These are phyloP conservation scores for Cercis canadensis DNA, from an alignment of 306 rosid species.

Conservation along the genomic window DNA sequence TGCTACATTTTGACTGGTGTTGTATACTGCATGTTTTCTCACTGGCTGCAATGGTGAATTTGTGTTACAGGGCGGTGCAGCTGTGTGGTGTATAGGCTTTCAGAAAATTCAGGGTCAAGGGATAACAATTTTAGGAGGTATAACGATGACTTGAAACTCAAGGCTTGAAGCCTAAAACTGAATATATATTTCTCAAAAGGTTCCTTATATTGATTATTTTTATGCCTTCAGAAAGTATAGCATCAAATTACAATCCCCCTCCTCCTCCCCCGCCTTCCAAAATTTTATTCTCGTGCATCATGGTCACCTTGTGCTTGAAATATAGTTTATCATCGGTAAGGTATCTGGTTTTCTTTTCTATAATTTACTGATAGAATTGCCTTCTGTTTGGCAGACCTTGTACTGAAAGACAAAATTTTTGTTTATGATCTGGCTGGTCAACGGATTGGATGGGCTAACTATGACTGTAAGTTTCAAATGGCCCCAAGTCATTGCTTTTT, in stretches of 20 bases:
- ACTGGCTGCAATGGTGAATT: constrained; percentile 28
- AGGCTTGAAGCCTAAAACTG: not conserved
- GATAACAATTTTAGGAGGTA: constrained; percentile 95
- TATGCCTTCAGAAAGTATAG: not conserved
- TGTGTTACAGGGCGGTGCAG: constrained; percentile 62
- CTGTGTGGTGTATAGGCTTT: constrained; percentile 94
- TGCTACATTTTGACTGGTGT: constrained; percentile 1
- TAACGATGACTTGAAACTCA: not conserved
- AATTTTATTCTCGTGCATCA: not conserved
- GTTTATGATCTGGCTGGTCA: constrained; percentile 88
- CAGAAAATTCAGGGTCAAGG: constrained; percentile 83
- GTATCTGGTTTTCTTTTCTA: constrained; percentile 6
- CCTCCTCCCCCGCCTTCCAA: not conserved
- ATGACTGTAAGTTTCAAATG: constrained; percentile 81
- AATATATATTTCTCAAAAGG: constrained; percentile 10
- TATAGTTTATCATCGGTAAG: constrained; percentile 17
- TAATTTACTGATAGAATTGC: constrained; percentile 35
- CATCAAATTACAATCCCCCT: constrained; percentile 3
- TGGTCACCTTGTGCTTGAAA: not conserved
- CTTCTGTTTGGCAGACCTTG: constrained; percentile 71
- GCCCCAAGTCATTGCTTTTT: constrained; percentile 20
- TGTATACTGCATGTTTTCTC: constrained; percentile 31
- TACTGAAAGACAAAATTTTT: constrained; percentile 83
- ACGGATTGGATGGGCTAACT: constrained; percentile 95
- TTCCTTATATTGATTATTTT: not conserved